A percentile compares a stretch with the other conserved stretches of the same genome.
These are phyloP conservation scores for Solanum boliviense DNA, from an alignment of 257 asterid genomes.

Conservation along the genomic window DNA sequence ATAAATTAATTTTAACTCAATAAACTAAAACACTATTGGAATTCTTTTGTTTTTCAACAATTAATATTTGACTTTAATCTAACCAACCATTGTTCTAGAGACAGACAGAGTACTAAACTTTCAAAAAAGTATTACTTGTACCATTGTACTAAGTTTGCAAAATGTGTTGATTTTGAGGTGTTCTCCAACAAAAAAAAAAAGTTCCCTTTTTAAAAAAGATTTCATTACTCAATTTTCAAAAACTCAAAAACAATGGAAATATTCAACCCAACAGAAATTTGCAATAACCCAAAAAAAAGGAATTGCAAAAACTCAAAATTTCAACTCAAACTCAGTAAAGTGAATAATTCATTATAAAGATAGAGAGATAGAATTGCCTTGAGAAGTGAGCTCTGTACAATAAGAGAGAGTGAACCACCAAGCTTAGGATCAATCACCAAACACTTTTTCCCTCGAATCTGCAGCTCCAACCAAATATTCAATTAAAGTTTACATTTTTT, in stretches of 20 bases:
- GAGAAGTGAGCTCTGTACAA: slow-evolving; percentile 75
- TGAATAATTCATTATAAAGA: neutral
- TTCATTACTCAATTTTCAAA: neutral
- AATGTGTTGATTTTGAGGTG: neutral
- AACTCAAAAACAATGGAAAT: neutral
- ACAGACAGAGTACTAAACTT: neutral
- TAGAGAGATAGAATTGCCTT: slow-evolving; percentile 35
- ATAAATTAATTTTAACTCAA: neutral
- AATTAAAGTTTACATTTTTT: neutral
- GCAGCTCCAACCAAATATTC: neutral
- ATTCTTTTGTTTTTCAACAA: neutral
- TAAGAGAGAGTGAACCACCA: slow-evolving; percentile 77
- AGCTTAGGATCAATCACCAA: slow-evolving; percentile 91
- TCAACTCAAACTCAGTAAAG: neutral
- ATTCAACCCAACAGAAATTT: neutral
- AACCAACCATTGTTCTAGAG: neutral
- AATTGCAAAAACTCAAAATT: neutral
- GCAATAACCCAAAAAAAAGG: neutral
- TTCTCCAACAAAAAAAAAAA: neutral
- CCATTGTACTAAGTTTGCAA: neutral
- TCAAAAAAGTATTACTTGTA: neutral
- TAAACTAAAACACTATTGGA: neutral
- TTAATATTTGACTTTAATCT: neutral
- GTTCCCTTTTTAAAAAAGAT: neutral
- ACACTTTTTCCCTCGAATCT: slow-evolving; percentile 96